Conservation (phyloP, 202 grass and related monocot genomes). For the Dendrocalamus latiflorus region DNA sequence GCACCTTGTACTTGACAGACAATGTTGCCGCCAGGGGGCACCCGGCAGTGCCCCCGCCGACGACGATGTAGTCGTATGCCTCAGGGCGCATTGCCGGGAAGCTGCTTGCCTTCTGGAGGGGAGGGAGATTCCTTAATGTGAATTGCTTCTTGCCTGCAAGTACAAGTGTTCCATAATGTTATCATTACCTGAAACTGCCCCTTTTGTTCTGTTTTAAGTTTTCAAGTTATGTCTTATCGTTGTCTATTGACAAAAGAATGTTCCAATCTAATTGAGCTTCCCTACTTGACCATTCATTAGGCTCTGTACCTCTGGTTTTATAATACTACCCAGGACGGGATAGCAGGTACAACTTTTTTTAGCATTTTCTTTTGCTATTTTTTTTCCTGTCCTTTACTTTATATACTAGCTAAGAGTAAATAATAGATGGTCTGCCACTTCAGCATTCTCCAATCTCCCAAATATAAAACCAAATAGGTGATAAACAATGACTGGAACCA, state of each 20-base stretch:
- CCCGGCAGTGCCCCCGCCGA: slow-evolving; percentile 88
- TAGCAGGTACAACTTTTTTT: slow-evolving; percentile 6
- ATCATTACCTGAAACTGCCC: not conserved
- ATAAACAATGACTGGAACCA: not conserved
- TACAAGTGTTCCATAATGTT: slow-evolving; percentile 1
- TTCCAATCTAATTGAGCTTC: slow-evolving; percentile 5
- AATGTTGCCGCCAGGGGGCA: slow-evolving; percentile 92
- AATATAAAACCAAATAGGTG: not conserved
- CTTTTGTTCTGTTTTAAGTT: not conserved
- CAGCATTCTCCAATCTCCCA: too few relatives aligned
- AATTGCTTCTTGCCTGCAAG: slow-evolving; percentile 43
- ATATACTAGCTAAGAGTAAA: not conserved
- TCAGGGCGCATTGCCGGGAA: slow-evolving; percentile 12
- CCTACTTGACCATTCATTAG: slow-evolving; percentile 7
- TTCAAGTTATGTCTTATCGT: not conserved
- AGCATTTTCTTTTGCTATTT: not conserved
- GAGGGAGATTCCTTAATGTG: slow-evolving; percentile 38
- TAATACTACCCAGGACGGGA: slow-evolving; percentile 1
- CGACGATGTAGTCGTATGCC: slow-evolving; percentile 80
- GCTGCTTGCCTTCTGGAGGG: slow-evolving; percentile 71
- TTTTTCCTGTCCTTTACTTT: slow-evolving; percentile 7
- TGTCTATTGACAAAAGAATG: not conserved
- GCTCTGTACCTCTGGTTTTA: slow-evolving; percentile 8
- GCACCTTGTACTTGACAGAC: slow-evolving; percentile 72
- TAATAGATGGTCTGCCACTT: slow-evolving; percentile 3